Base-by-base conservation (phyloP, 1,284 basidiomycete species). In the Schizophyllum commune region DNA sequence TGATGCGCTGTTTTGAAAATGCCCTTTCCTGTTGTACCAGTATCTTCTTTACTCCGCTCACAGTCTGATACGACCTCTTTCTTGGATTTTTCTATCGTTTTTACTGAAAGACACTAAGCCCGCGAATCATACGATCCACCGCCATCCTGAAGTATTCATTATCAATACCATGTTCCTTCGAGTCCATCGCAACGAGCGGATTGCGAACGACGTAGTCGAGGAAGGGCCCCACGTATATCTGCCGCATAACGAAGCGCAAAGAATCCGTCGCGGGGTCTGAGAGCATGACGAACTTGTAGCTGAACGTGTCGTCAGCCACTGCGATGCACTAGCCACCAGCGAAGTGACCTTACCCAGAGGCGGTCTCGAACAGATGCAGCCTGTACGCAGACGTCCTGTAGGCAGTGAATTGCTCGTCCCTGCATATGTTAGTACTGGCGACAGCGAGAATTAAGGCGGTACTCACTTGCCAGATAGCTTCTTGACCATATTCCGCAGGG, bases 241-340 rank as follows among this genome's bases (percentile, higher is more conserved):
- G 91, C 52, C 89, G 85, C 56, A 98, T 77, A 53, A 94, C 82
- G 67, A 90, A 89, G 33, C 92, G 90, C 54, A 96, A 79, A 19
- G 89, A 88, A 65, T 96, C 93, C 39, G 87, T 79, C 54, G 82
- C 81, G 1, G 94, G 91, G 70, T 97, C 94, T 63, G 89, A 94
- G 67, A 99, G 84, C 77, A 98, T 91, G 68, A 98, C 83, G 73
- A 99, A 97, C 70, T 96, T 97, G 84, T 94, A 97, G 52, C 92
- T 91, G 52, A 7, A 13, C 13, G 34, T 13, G 13, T 39, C 13
- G 34, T 39, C 34, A 39, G 34, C n/a, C n/a, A n/a, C n/a, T n/a
- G n/a, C n/a, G 34, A 39, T 39, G 34, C 34, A 39, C 6, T 39
- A n/a, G n/a, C n/a, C n/a, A n/a, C n/a, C n/a, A n/a, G n/a, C n/a